A percentile compares a stretch with the other conserved stretches of the same genome.
phyloP scores from a whole-genome alignment of 805 yeast genomes.

The Maudiozyma bulderi region DNA sequence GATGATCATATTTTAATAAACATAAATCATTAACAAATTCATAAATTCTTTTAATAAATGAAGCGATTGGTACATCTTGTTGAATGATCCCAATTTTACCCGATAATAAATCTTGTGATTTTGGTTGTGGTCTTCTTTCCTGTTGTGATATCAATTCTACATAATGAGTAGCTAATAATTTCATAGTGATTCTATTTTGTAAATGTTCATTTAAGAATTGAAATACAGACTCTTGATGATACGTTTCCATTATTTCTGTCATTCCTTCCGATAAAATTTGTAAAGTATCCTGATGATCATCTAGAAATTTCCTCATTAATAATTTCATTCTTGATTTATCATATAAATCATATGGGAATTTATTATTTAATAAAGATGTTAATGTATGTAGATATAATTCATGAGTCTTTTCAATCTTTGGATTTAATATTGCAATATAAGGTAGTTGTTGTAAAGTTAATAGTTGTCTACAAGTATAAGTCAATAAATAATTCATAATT shows the following conservation, averaged over 20 bases:
- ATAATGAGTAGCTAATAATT: conserved; percentile 80
- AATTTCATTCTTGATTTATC: conserved; percentile 47
- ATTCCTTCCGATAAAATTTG: conserved; percentile 78
- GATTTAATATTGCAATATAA: conserved; percentile 76
- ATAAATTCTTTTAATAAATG: conserved; percentile 52
- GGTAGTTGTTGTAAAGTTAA: conserved; percentile 66
- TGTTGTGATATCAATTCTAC: conserved; percentile 41
- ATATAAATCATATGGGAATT: conserved; percentile 37
- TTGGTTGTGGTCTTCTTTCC: conserved; percentile 14
- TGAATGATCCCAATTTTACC: conserved; percentile 53
- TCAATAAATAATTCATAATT: conserved; percentile 47
- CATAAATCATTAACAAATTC: conserved; percentile 78
- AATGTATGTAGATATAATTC: conserved; percentile 63
- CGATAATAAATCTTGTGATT: not conserved
- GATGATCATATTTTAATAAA: conserved; percentile 70
- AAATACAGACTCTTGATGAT: conserved; percentile 41
- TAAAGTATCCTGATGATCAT: conserved; percentile 75
- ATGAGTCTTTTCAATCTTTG: conserved; percentile 72
- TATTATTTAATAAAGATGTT: conserved; percentile 37
- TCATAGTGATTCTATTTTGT: conserved; percentile 76
- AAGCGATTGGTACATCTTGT: conserved; percentile 52
- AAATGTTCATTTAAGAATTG: conserved; percentile 66
- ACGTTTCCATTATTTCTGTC: conserved; percentile 39
- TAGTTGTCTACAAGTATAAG: conserved; percentile 61
- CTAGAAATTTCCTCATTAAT: conserved; percentile 50